A percentile compares a stretch with the other conserved stretches of the same genome.
Conservation (phyloP, 2,329 filamentous ascomycete genomes). For the Talaromyces sp. region DNA sequence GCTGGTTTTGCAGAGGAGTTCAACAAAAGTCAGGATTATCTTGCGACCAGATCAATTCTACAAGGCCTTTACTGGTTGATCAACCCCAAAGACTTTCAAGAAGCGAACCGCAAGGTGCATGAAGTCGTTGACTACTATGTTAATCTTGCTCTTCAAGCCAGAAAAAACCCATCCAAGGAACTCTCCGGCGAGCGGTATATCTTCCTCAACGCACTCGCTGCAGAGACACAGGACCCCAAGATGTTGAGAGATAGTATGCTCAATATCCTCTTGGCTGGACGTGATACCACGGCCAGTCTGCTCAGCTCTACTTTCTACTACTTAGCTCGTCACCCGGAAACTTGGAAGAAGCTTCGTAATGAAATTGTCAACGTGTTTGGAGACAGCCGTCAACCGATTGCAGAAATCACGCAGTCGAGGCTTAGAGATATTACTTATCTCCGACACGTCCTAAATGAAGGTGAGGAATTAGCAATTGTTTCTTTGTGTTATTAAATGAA, state of each 20-base stretch:
- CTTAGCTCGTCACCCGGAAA: conserved; percentile 21
- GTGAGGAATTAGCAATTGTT: neutral
- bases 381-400: neutral
- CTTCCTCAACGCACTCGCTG: conserved; percentile 45
- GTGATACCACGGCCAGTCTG: conserved; percentile 48
- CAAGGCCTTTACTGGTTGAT: conserved; percentile 3
- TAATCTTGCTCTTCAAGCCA: conserved; percentile 53
- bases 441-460: conserved; percentile 13
- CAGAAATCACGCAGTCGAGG: conserved; percentile 26
- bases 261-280: conserved; percentile 48
- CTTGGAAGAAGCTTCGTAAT: conserved; percentile 19
- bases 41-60: neutral
- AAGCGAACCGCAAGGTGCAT: conserved; percentile 1
- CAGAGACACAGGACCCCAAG: conserved; percentile 41
- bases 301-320: conserved; percentile 40
- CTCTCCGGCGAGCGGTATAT: conserved; percentile 30
- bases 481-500: neutral
- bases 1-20: conserved; percentile 6
- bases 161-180: conserved; percentile 13
- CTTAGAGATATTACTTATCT: conserved; percentile 11
- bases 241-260: conserved; percentile 45
- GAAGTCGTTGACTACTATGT: conserved; percentile 51
- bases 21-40: conserved; percentile 2
- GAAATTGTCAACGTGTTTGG: conserved; percentile 18
- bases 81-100: neutral